Base-by-base conservation (phyloP, 164 flowering plant species). In the Umbellularia californica region DNA sequence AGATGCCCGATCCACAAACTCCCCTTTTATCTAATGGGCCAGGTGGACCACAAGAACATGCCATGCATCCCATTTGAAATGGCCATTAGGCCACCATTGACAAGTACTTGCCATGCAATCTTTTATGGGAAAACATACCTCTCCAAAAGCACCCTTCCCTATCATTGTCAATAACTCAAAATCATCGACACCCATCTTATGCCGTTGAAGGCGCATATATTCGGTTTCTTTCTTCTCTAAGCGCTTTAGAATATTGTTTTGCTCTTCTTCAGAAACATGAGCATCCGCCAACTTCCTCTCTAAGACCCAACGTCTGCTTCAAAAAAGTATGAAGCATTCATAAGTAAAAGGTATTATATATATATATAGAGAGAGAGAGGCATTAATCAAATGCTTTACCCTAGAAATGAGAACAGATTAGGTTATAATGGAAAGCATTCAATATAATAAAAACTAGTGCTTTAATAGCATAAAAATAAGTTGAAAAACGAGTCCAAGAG, bases 141-240 rank as follows among this genome's bases (percentile, higher is more conserved):
- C 98, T 23, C 98, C 98, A 83, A 94, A 94, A 70, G 98, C 98
- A 79, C 98, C 98, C 84, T 91, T 94, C 41, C 97, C 98, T 77
- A 94, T 94, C 94, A 94, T 92, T 27, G 98, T 94, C 77, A 94
- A 78, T 19, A 90, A 88, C 79, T 92, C 97, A 86, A 94, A 92
- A 85, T 94, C 97, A 82, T 94, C 96, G 76, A 94, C 89, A 65
- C 92, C 94, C 96, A 92, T 90, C 79, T 91, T 94, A 82, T 92
- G 96, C 84, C 98, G 87, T 80, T 90, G 93, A 82, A 85, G 86
- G 69, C 97, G 96, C 98, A 94, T 94, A 77, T 90, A 94, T 75
- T 94, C 98, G 27, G 88, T 92, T 83, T 94, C 98, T 81, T 94
- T 94, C 79, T 89, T 87, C 84, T 94, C 98, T 73, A 92, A 80